Evolutionary conservation across 495 filamentous ascomycete species (phyloP).

Genomic region (Penicillium cinerascens): DNA sequence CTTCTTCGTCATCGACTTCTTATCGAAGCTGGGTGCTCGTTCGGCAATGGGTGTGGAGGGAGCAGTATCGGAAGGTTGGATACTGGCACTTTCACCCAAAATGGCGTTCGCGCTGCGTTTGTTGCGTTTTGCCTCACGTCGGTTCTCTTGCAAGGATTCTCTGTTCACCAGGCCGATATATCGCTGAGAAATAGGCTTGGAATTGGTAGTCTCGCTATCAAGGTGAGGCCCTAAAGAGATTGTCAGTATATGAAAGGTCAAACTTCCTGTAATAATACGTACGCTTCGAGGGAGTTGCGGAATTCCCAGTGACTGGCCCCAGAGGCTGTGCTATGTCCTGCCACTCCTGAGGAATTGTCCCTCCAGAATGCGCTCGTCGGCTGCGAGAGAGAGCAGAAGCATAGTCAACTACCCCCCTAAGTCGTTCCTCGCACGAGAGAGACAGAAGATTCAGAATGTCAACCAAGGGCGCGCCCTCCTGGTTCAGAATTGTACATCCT

Average conservation of each 20-base stretch:
- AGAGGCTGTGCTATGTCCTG: conserved; percentile 55
- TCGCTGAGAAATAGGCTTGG: conserved; percentile 32
- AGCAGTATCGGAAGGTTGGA: conserved; percentile 17
- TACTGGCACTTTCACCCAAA: conserved; percentile 31
- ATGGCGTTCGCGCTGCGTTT: conserved; percentile 43
- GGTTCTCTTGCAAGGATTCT: conserved; percentile 47
- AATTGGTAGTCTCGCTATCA: conserved; percentile 13
- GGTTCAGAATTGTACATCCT: conserved; percentile 61
- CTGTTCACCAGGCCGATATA: conserved; percentile 32
- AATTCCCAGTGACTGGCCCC: conserved; percentile 30
- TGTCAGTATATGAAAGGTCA: conserved; percentile 11
- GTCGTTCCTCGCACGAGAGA: conserved; percentile 66
- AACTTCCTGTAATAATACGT: conserved; percentile 20
- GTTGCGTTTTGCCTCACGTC: conserved; percentile 48
- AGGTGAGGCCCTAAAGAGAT: conserved; percentile 32
- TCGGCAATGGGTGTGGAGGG: conserved; percentile 43
- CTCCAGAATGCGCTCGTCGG: conserved; percentile 68
- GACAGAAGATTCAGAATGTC: conserved; percentile 75
- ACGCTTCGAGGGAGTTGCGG: conserved; percentile 60
- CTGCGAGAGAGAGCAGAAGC: conserved; percentile 59
- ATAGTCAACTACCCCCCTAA: conserved; percentile 68
- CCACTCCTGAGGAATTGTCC: conserved; percentile 66
- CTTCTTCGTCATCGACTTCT: conserved; percentile 55
- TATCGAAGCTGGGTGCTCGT: conserved; percentile 45
- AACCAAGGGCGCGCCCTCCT: conserved; percentile 60